Base-by-base conservation (phyloP, 495 filamentous ascomycete species). In the Tuber magnatum region DNA sequence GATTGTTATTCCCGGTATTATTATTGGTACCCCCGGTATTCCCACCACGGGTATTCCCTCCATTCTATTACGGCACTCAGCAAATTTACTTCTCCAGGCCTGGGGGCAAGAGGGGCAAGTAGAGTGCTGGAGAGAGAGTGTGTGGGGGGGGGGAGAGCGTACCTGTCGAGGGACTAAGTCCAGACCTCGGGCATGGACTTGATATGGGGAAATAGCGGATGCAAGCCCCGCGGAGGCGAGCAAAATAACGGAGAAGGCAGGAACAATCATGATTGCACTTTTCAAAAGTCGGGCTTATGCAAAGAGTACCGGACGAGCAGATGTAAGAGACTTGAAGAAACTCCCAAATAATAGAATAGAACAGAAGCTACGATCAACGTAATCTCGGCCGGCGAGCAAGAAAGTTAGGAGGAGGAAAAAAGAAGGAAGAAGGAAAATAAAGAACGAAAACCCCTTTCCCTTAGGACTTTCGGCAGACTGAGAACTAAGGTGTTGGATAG, bases 321-420 rank as follows among this genome's bases (percentile, higher is more conserved):
- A 56, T 78, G 42, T 56, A 51, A 22, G 72, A 75, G 69, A 18
- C 65, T 51, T 74, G 71, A 73, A 75, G 51, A 77, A 68, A 41
- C 43, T 70, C 75, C 73, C 39, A 39, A 71, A 75, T 42, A 51
- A 56, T 43, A 38, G 39, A 48, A 71, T 75, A 72, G 72, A 80
- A 74, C 68, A 74, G 78, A 77, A 41, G 75, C 65, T 32, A 81
- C 80, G 79, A 79, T 81, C 80, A 81, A 81, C 80, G 80, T 76
- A 81, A 77, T 81, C 80, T 81, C 80, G 80, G 48, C 80, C 80
- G 80, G 80, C 80, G 80, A 81, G 80, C 68, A 69, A 56, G 44
- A 35, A 65, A 65, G 56, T 35, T 35, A 65, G 28, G 56, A 65
- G 51, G 51, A 74, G 70, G 42, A 75, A 77, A 72, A 82, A 75